Evolutionary conservation across 2,329 filamentous ascomycete genomes (phyloP).

Genomic region (Microdochium bolleyi): DNA sequence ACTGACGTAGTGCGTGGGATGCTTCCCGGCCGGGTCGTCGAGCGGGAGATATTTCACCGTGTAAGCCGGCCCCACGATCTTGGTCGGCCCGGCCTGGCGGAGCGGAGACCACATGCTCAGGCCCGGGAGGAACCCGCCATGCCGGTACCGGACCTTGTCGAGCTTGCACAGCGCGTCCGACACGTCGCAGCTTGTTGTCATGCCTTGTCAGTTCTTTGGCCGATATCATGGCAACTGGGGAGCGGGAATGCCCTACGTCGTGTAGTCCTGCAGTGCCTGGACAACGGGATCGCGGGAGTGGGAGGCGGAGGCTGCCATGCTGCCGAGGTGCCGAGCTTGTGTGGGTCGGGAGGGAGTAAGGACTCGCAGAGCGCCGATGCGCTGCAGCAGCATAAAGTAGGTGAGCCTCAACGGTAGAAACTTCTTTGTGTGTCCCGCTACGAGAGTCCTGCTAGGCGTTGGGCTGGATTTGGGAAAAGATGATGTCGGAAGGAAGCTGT

Average conservation of each 20-base stretch:
- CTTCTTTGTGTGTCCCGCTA: neutral
- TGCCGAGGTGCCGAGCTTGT: constrained; percentile 4
- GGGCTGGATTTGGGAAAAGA: too few species aligned
- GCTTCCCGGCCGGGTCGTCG: constrained; percentile 35
- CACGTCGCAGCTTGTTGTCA: constrained; percentile 32
- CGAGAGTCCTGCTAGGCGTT: neutral
- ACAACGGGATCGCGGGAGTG: constrained; percentile 18
- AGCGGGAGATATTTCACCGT: constrained; percentile 43
- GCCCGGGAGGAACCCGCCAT: constrained; percentile 46
- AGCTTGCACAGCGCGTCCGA: constrained; percentile 44
- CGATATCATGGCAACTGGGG: neutral
- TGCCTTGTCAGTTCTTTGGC: neutral
- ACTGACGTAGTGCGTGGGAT: constrained; percentile 36
- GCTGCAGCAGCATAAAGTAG: neutral
- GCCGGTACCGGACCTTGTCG: constrained; percentile 19
- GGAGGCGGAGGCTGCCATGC: constrained; percentile 6
- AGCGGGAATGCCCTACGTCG: constrained; percentile 14
- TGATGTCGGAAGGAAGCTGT: too few species aligned
- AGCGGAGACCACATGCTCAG: constrained; percentile 46
- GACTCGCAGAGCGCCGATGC: neutral
- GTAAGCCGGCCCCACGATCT: constrained; percentile 46
- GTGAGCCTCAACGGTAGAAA: neutral
- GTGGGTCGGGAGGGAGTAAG: neutral
- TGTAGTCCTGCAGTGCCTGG: constrained; percentile 21
- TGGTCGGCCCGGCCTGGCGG: constrained; percentile 39